Percentiles rank a stretch among this genome's conserved stretches.
Conservation (phyloP, 345 rosid species). For the Arabidopsis thaliana region TAIR10.1 NC_003071.7:663501-664000, state of each 20-base stretch:
- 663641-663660: conserved; percentile 16
- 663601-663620: not conserved
- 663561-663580: not conserved
- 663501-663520: not conserved
- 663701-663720: conserved; percentile 95
- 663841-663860: conserved; percentile 85
- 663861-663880: conserved; percentile 76
- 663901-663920: conserved; percentile 60
- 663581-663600: not conserved
- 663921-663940: conserved; percentile 57
- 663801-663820: conserved; percentile 76
- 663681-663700: conserved; percentile 79
- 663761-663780: conserved; percentile 97
- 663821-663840: conserved; percentile 78
- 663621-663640: conserved; percentile 1
- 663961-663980: conserved; percentile 51
- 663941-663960: conserved; percentile 61
- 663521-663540: not conserved
- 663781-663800: conserved; percentile 90
- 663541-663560: not conserved
- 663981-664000: conserved; percentile 51
- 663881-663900: conserved; percentile 64
- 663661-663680: conserved; percentile 68
- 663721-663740: conserved; percentile 96
- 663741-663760: conserved; percentile 84